phyloP scores from a whole-genome alignment of 495 filamentous ascomycete species.

The Neurospora sp. region DNA sequence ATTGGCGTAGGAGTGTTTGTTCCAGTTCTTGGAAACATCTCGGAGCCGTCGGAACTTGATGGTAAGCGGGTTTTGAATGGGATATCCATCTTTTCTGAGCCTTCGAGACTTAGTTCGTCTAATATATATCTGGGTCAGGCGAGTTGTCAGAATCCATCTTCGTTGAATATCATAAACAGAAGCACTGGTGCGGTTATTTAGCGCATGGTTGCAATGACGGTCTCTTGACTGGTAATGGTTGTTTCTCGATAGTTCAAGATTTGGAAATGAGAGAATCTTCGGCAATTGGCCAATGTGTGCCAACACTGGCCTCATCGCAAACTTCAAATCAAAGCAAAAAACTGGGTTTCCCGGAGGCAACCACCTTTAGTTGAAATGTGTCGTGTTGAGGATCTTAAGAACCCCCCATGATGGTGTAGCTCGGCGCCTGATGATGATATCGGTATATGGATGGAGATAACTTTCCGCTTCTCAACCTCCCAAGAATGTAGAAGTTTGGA shows the following conservation, averaged over 20 bases:
- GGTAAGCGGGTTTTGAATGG: neutral
- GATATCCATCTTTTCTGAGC: neutral
- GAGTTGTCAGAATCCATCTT: neutral
- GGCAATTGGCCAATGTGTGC: neutral
- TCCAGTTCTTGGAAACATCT: neutral
- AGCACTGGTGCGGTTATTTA: neutral
- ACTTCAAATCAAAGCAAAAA: neutral
- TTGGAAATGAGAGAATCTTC: neutral
- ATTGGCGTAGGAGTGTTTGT: neutral
- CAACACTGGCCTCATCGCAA: too few relatives aligned
- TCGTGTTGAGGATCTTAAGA: neutral
- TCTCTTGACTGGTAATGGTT: neutral
- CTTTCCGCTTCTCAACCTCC: neutral
- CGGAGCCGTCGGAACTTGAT: neutral
- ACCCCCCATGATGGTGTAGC: neutral
- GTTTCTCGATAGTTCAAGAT: neutral
- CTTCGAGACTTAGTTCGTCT: neutral
- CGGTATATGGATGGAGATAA: neutral
- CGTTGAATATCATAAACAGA: neutral
- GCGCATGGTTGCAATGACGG: neutral
- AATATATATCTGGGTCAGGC: neutral
- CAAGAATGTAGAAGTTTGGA: neutral
- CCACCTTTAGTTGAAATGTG: neutral
- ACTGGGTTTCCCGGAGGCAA: neutral
- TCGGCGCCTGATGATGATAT: neutral